These are phyloP conservation scores for Cystobasidiaceae sp. DNA, from an alignment of 1,284 basidiomycete genomes.

Conservation along the genomic window DNA sequence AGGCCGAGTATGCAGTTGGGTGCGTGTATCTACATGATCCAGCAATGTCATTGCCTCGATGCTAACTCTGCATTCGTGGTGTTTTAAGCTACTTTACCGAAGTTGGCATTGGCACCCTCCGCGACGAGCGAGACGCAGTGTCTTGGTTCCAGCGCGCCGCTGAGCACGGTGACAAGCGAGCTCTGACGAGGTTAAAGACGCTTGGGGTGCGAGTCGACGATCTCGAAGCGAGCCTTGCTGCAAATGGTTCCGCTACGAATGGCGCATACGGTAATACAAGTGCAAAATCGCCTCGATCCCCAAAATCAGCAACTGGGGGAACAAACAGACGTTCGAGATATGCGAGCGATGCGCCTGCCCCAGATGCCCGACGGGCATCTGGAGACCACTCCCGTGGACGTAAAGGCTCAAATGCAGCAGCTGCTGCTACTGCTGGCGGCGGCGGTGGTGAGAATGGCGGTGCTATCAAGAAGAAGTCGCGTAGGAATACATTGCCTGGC, in stretches of 20 bases:
- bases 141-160: constrained; percentile 84
- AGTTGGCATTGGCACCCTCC: constrained; percentile 49
- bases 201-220: constrained; percentile 1
- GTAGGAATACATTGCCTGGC: constrained; percentile 2
- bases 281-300: constrained; percentile 14
- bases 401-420: not conserved
- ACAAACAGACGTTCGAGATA: not conserved
- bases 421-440: not conserved
- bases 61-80: not conserved
- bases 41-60: not conserved
- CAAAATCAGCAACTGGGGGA: not conserved
- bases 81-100: constrained; percentile 26
- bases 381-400: too few relatives aligned
- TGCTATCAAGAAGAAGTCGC: not conserved
- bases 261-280: not conserved
- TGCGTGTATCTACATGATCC: constrained; percentile 37
- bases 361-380: too few relatives aligned
- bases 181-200: constrained; percentile 63
- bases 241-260: not conserved
- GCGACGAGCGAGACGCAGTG: constrained; percentile 54
- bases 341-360: too few relatives aligned
- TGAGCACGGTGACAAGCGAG: constrained; percentile 92
- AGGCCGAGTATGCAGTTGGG: constrained; percentile 95
- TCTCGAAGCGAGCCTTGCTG: not conserved
- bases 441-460: not conserved